Evolutionary conservation across 202 grass and related monocot species (phyloP).

Genomic region (Zizania palustris): DNA sequence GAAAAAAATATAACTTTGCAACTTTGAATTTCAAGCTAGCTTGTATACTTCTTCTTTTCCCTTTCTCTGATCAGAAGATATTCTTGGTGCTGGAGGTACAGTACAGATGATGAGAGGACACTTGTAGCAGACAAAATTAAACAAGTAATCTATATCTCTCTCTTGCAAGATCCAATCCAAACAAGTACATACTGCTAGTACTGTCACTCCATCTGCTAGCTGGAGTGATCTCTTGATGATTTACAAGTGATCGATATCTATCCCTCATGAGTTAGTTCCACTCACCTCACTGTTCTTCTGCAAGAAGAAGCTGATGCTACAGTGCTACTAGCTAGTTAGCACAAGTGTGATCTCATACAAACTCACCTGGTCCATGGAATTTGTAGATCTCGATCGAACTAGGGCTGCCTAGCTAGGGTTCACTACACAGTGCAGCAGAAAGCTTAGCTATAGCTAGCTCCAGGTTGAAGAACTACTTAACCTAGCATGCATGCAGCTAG

Average conservation of each 20-base stretch:
- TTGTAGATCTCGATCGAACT: neutral
- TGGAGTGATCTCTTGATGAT: slow-evolving; percentile 23
- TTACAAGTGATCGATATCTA: slow-evolving; percentile 13
- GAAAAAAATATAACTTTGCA: neutral
- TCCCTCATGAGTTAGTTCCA: slow-evolving; percentile 6
- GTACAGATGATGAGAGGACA: slow-evolving; percentile 1
- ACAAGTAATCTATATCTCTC: neutral
- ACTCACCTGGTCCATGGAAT: no score
- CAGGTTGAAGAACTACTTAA: no score
- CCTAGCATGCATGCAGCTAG: neutral
- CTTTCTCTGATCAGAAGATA: neutral
- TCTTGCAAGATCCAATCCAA: slow-evolving; percentile 21
- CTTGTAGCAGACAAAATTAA: neutral
- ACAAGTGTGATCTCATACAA: neutral
- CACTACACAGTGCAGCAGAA: no score
- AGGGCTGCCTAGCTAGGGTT: neutral
- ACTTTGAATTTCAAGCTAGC: no score
- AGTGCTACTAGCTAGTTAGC: neutral
- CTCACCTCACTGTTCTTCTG: slow-evolving; percentile 23
- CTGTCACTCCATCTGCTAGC: slow-evolving; percentile 18
- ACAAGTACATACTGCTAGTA: neutral
- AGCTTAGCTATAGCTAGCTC: neutral
- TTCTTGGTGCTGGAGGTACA: slow-evolving; percentile 29
- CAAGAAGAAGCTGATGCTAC: slow-evolving; percentile 28
- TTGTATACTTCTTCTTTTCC: neutral